Percentiles rank a stretch among this genome's conserved stretches.
Evolutionary conservation across 2,329 filamentous ascomycete species (phyloP).

Genomic region (Camillea tinctor): DNA sequence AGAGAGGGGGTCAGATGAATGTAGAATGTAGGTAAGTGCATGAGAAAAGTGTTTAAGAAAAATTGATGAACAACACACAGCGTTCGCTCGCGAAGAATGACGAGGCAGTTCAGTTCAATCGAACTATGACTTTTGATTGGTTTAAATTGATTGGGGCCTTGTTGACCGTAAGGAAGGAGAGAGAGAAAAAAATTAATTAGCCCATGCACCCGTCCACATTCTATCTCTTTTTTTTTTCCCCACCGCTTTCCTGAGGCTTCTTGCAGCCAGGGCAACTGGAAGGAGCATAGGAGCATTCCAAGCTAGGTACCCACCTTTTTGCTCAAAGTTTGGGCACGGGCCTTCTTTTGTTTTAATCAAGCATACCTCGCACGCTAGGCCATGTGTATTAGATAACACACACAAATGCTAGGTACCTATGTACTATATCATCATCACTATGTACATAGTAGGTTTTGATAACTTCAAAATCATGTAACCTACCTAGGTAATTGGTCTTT

Average conservation of each 20-base stretch:
- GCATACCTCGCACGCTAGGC: too few species aligned
- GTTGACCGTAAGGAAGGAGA: slow-evolving; percentile 16
- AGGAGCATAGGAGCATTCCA: not conserved
- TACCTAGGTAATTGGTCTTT: not conserved
- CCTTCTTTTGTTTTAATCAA: not conserved
- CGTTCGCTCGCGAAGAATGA: slow-evolving; percentile 30
- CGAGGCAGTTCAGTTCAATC: slow-evolving; percentile 25
- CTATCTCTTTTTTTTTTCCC: not conserved
- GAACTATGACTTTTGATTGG: slow-evolving; percentile 17
- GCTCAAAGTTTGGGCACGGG: not conserved
- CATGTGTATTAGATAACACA: too few species aligned
- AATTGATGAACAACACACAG: slow-evolving; percentile 20
- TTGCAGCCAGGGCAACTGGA: not conserved
- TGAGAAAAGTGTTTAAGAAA: slow-evolving; percentile 15
- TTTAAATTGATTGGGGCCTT: slow-evolving; percentile 28
- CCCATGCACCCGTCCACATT: slow-evolving; percentile 12
- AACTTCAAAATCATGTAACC: too few species aligned
- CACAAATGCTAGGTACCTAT: too few species aligned
- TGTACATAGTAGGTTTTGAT: too few species aligned
- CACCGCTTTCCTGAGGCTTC: not conserved
- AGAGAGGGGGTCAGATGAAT: slow-evolving; percentile 11
- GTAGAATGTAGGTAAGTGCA: slow-evolving; percentile 10
- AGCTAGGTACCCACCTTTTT: not conserved
- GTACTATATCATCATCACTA: too few species aligned
- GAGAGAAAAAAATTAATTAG: slow-evolving; percentile 20